Evolutionary conservation across 31 red algal genomes (phyloP), one percentile per base, ranked within the genome.

Genomic region (Odonthalia washingtoniensis): DNA sequence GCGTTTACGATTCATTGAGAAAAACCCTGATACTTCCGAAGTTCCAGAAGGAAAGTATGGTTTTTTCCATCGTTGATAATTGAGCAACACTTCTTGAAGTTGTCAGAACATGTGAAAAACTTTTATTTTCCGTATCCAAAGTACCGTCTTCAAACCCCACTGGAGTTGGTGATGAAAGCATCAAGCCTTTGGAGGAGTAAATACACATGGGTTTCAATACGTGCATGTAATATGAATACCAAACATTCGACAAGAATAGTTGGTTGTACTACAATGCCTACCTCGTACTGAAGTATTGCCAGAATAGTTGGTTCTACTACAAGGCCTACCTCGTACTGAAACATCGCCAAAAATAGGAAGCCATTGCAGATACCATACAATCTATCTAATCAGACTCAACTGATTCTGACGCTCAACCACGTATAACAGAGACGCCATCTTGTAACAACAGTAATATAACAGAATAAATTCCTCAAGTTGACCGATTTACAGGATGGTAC

Each of bases 191-290:
- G 82, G 82, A 65, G 18, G 82, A 57, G 40, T 32, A 32, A 52
- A 74, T 85, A 24, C 82, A 44, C 68, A 24, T 85, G 3, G 45
- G 49, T 21, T 14, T 14, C 12, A 14, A 21, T 57, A 21, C 12
- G 68, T 2, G 76, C 86, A 27, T 36, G 62, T 33, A 3, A 85
- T 36, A 73, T 41, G 28, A 85, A 5, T 41, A 52, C 35, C 16
- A 85, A 64, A 64, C 46, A 4, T 85, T 70, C 33, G 38, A 85
- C 82, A 24, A 85, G 33, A 85, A 85, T 85, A 64, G n/a, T n/a
- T n/a, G n/a, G 68, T 17, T 53, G 27, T 43, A 30, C 5, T 85
- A 30, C 43, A 72, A 52, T 16, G 82, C 82, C 34, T 74, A 67
- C 42, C 26, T 70, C 14, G 68, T 73, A n/a, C 33, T 44, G 31